Evolutionary conservation across 1,284 basidiomycete genomes (phyloP), one percentile per base, ranked within the genome.

Genomic region (Boletus calvinii): DNA sequence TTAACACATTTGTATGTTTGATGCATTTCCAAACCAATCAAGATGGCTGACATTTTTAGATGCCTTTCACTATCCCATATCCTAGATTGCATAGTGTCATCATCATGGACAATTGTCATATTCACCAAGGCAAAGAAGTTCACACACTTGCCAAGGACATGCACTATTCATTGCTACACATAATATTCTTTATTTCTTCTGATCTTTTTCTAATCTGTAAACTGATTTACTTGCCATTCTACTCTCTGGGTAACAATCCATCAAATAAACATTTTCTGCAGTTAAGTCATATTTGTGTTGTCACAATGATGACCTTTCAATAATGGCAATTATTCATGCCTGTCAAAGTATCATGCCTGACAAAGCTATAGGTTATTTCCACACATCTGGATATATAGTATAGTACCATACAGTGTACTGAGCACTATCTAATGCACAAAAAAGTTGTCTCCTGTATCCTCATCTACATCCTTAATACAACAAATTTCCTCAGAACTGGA

Each of bases 261-360:
- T 68, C n/a, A 54, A 68, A 38, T 58, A 67, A 46, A 50, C 46
- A 2, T 68, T 66, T 46, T 54, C 55, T 15, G 24, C 35, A 3
- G 53, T 64, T 56, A 67, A 68, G 39, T 40, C 56, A 11, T 58
- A 48, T 12, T 32, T 58, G 12, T 6, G 17, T 11, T 6, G 2
- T 15, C 31, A 55, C 7, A n/a, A 20, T 3, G 2, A 41, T 10
- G 46, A 59, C 11, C n/a, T 43, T 3, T 38, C 36, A 1, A 8
- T 59, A 26, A 55, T 30, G 17, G 31, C n/a, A 3, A 59, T 59
- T 6, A n/a, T 46, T 22, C 15, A 4, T 13, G 37, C 53, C 1
- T 55, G 57, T 37, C 53, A 59, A 31, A 52, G 20, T 18, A 54
- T 58, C 32, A 58, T 35, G 0, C 45, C 43, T 0, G n/a, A 55